Percentiles rank a stretch among this genome's conserved stretches.
phyloP scores from a whole-genome alignment of 192 early-diverging fungal genomes.

The Bifiguratus adelaidae region DNA sequence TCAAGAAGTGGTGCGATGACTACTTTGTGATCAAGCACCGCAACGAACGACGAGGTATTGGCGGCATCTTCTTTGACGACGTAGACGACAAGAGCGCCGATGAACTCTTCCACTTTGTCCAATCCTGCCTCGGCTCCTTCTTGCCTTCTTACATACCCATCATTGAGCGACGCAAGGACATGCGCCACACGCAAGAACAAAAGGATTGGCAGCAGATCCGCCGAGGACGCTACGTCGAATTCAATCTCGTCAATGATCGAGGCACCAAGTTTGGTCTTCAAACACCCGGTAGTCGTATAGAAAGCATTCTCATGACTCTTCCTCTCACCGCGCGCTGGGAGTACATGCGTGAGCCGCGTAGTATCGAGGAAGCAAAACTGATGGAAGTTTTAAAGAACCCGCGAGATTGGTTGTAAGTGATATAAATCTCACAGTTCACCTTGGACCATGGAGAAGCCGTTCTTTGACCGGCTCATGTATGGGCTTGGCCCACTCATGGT shows the following conservation, averaged over 20 bases:
- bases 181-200: slow-evolving; percentile 62
- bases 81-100: slow-evolving; percentile 62
- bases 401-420: slow-evolving; percentile 59
- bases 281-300: slow-evolving; percentile 93
- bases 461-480: slow-evolving; percentile 26
- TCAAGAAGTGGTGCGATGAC: slow-evolving; percentile 95
- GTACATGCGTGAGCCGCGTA: slow-evolving; percentile 66
- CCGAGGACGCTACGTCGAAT: slow-evolving; percentile 94
- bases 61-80: slow-evolving; percentile 99
- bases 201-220: slow-evolving; percentile 94
- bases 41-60: slow-evolving; percentile 82
- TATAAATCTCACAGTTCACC: too few species aligned
- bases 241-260: slow-evolving; percentile 94
- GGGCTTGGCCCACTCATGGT: slow-evolving; percentile 40
- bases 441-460: too few species aligned
- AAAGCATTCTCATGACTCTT: slow-evolving; percentile 90
- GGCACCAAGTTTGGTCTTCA: slow-evolving; percentile 97
- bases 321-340: slow-evolving; percentile 95
- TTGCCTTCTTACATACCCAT: slow-evolving; percentile 83
- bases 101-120: slow-evolving; percentile 75
- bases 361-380: slow-evolving; percentile 61
- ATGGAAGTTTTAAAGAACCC: slow-evolving; percentile 74
- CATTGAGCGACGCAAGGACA: slow-evolving; percentile 66
- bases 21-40: slow-evolving; percentile 90
- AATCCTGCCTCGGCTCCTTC: slow-evolving; percentile 74